Evolutionary conservation across 164 flowering plant genomes (phyloP), one percentile per base, ranked within the genome.

Genomic region (Magnolia sinica): DNA sequence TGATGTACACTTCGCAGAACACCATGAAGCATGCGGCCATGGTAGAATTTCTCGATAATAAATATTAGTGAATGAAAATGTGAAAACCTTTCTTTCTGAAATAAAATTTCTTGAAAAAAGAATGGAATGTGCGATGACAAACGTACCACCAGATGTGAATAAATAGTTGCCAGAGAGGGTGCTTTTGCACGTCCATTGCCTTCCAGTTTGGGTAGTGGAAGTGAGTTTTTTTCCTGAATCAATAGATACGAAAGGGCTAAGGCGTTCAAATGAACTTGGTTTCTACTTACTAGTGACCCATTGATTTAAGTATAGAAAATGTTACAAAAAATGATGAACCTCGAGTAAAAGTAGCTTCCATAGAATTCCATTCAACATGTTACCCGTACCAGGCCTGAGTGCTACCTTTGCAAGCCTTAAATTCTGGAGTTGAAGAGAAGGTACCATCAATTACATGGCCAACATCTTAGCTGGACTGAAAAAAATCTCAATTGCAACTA

Each of bases 111-210:
- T 37, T 37, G 45, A 55, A 55, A 16, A 55, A 55, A 55, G 3
- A 55, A 11, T 2, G 18, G 61, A 55, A 55, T 18, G 13, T 55
- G 61, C 13, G 27, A 68, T 67, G 16, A 31, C 65, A 45, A 49
- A 83, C 97, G 85, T 84, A 95, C 98, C 76, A 95, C 97, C 69
- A 96, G 98, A 88, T 95, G 98, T 72, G 98, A 95, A 84, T 92
- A 80, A 79, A 91, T 78, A 20, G 85, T 95, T 74, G 97, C 98
- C 78, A 95, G 91, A 75, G 94, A 91, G 79, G 96, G 96, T 78
- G 96, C 96, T 87, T 87, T 90, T 13, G 92, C 77, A 23, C 97
- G 94, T 72, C 90, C 93, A 86, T 91, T 88, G 8, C 97, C 98
- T 80, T 92, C 96, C 75, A 92, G 27, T 81, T 85, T 87, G 50